Conservation (phyloP, 106 monocot genomes). For the Narthecium ossifragum region DNA sequence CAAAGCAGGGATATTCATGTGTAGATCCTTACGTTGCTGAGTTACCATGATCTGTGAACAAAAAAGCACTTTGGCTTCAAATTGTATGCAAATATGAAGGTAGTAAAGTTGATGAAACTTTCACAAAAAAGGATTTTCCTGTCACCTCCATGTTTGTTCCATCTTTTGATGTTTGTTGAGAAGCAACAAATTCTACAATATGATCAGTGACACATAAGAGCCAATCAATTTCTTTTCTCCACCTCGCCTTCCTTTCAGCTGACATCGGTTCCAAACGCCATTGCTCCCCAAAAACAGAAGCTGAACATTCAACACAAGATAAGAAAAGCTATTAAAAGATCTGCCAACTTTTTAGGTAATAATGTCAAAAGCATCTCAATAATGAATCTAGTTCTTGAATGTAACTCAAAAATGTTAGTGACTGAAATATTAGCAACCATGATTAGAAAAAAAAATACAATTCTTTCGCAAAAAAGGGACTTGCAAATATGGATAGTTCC, state of each 20-base stretch:
- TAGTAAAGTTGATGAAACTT: background rate
- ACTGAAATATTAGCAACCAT: too few relatives aligned
- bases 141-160: conserved; percentile 69
- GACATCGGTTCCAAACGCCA: conserved; percentile 72
- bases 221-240: conserved; percentile 79
- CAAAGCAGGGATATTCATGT: conserved; percentile 72
- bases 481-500: too few relatives aligned
- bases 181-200: conserved; percentile 77
- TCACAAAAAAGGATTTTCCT: background rate
- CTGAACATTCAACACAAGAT: conserved; percentile 18
- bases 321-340: too few relatives aligned
- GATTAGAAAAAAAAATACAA: too few relatives aligned
- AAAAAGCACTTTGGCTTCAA: background rate
- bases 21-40: conserved; percentile 66
- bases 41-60: conserved; percentile 62
- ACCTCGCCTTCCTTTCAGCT: conserved; percentile 53
- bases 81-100: background rate
- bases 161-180: conserved; percentile 49
- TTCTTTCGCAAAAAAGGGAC: too few relatives aligned
- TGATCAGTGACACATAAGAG: conserved; percentile 81
- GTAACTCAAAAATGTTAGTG: too few relatives aligned
- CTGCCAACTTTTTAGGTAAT: too few relatives aligned
- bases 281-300: conserved; percentile 81
- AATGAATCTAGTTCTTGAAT: too few relatives aligned
- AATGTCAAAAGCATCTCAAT: too few relatives aligned